Base-by-base conservation (phyloP, 2,329 filamentous ascomycete species). In the Monilinia polystroma region DNA sequence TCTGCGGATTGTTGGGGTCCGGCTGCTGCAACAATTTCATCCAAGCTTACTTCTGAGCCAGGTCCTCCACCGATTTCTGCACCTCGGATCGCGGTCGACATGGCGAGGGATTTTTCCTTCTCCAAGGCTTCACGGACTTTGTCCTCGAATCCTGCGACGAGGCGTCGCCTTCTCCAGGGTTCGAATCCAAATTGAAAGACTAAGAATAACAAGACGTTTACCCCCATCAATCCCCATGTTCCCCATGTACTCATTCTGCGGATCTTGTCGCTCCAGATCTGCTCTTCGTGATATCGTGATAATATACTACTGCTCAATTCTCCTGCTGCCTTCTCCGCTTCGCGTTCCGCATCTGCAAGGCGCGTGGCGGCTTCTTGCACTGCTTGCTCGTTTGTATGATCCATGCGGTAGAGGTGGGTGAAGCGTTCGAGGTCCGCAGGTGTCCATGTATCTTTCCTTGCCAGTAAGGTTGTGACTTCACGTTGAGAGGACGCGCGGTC, bases 241-340 rank as follows among this genome's bases (percentile, higher is more conserved):
- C 96, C 94, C 95, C 95, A 99, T 0, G 95, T 99, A 77, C 91
- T 95, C 83, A 97, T 97, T 71, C 95, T 85, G 47, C 95, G 85
- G 76, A 99, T 99, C 73, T 96, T 94, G 77, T 99, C 95, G 76
- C 92, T 96, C 95, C 95, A 99, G 66, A 99, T 96, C 81, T 99
- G 95, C 81, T 99, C 95, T 80, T 99, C 95, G 78, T 99, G 95
- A 79, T 99, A 99, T 68, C 96, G 87, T 69, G 90, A 90, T 63
- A 97, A 82, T 73, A 98, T 97, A 62, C 89, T 88, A 69, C 90
- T 88, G 76, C 90, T 94, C 64, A 99, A 81, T 73, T 88, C 85
- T 63, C 88, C 86, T 66, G 88, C 86, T 0, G 93, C 85, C 69
- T 90, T 88, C 79, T 97, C 91, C 68, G 96, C 87, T 43, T 91